phyloP scores from a whole-genome alignment of 768 basidiomycete species.

The Mycena epipterygia region DNA sequence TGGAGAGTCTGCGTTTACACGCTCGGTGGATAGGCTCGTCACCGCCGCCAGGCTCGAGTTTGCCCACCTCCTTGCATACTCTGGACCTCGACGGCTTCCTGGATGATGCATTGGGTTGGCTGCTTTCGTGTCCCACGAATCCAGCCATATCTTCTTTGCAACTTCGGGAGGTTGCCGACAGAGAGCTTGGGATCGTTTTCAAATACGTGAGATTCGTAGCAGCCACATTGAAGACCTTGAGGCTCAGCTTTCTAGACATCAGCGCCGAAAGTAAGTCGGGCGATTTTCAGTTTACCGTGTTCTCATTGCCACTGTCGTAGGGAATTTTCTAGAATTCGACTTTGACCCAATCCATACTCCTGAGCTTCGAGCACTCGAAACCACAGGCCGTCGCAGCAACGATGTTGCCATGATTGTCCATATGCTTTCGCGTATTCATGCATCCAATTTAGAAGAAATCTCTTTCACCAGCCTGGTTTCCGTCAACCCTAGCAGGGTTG shows the following conservation, averaged over 20 bases:
- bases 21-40: slow-evolving; percentile 30
- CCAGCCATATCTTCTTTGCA: slow-evolving; percentile 19
- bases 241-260: slow-evolving; percentile 26
- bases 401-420: slow-evolving; percentile 17
- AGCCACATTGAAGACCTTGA: slow-evolving; percentile 5
- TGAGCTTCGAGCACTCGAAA: slow-evolving; percentile 7
- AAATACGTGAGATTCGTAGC: slow-evolving; percentile 18
- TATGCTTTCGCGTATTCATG: not conserved
- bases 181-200: slow-evolving; percentile 23
- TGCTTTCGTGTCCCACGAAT: slow-evolving; percentile 24
- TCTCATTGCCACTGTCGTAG: slow-evolving; percentile 1
- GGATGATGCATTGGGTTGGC: slow-evolving; percentile 28
- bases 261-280: slow-evolving; percentile 26
- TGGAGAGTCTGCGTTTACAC: slow-evolving; percentile 26
- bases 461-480: slow-evolving; percentile 10
- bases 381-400: slow-evolving; percentile 2
- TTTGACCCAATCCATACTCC: slow-evolving; percentile 7
- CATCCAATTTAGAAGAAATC: slow-evolving; percentile 9
- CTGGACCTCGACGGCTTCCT: slow-evolving; percentile 28
- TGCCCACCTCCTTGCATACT: slow-evolving; percentile 28
- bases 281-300: not conserved
- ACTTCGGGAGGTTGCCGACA: slow-evolving; percentile 17
- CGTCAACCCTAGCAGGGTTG: not conserved
- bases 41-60: not conserved
- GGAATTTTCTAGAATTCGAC: not conserved